Evolutionary conservation across 2,329 filamentous ascomycete species (phyloP).

Genomic region (Sclerotinia spermophila): DNA sequence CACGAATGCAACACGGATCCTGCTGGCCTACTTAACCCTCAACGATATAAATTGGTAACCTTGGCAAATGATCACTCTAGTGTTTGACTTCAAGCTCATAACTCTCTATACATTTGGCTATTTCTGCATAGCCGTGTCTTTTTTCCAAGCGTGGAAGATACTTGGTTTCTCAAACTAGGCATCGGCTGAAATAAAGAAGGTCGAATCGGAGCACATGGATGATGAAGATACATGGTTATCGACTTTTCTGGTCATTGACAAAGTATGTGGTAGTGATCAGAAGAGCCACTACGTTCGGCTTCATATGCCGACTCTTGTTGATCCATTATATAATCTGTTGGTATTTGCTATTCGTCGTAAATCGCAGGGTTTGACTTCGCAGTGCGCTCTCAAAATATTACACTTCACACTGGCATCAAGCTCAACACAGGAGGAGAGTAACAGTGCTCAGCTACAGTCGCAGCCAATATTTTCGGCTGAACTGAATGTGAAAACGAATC

Average conservation of each 20-base stretch:
- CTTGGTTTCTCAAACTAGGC: neutral
- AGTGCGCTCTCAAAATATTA: neutral
- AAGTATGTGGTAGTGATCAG: neutral
- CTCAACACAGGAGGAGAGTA: neutral
- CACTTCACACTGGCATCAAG: neutral
- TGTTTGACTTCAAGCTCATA: neutral
- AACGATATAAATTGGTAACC: neutral
- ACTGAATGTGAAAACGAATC: constrained; percentile 2
- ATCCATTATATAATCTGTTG: neutral
- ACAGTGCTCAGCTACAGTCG: neutral
- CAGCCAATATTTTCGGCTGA: neutral
- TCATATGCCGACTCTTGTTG: neutral
- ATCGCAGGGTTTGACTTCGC: neutral
- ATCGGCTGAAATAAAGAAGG: neutral
- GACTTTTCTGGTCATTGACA: neutral
- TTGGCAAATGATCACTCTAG: neutral
- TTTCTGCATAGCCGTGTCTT: too few relatives aligned
- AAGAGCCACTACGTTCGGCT: neutral
- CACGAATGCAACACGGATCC: neutral
- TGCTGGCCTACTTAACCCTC: neutral
- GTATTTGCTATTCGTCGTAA: neutral
- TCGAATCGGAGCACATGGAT: neutral
- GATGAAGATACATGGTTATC: neutral
- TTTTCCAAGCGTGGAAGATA: neutral
- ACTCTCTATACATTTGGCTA: neutral